Conservation (phyloP, 371 early-diverging fungal genomes). For the Umbelopsis sp. region DNA sequence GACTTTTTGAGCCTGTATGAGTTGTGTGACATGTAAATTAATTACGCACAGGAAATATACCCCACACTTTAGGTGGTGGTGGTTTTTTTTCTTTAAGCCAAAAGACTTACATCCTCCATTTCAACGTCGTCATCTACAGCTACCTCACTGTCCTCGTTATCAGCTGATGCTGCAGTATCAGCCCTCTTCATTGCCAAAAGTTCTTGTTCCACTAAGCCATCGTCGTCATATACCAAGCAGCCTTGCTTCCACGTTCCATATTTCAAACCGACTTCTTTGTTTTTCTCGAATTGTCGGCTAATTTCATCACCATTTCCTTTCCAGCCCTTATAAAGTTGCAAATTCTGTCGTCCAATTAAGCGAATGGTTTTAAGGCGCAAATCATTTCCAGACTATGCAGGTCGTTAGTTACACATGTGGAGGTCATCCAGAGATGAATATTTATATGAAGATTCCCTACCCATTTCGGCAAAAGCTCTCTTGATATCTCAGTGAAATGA, state of each 20-base stretch:
- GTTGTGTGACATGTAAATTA: not conserved
- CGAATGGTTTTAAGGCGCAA: constrained; percentile 85
- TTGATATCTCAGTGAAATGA: constrained; percentile 85
- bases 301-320: constrained; percentile 77
- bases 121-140: constrained; percentile 29
- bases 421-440: not conserved
- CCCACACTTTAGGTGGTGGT: not conserved
- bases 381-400: constrained; percentile 75
- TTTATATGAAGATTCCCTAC: constrained; percentile 39
- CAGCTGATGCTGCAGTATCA: not conserved
- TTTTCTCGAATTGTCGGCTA: constrained; percentile 72
- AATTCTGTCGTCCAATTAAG: constrained; percentile 86
- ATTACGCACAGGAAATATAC: not conserved
- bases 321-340: constrained; percentile 87
- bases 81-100: not conserved
- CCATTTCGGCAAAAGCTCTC: constrained; percentile 81
- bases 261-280: constrained; percentile 80
- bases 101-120: constrained; percentile 23
- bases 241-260: constrained; percentile 83
- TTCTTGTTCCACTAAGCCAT: constrained; percentile 66
- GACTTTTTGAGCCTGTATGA: not conserved
- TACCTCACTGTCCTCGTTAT: constrained; percentile 10
- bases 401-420: not conserved
- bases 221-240: constrained; percentile 85
- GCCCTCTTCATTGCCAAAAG: constrained; percentile 24